Base-by-base conservation (phyloP, 2,329 filamentous ascomycete genomes). In the Dryadomyces quercus-mongolicae region DNA sequence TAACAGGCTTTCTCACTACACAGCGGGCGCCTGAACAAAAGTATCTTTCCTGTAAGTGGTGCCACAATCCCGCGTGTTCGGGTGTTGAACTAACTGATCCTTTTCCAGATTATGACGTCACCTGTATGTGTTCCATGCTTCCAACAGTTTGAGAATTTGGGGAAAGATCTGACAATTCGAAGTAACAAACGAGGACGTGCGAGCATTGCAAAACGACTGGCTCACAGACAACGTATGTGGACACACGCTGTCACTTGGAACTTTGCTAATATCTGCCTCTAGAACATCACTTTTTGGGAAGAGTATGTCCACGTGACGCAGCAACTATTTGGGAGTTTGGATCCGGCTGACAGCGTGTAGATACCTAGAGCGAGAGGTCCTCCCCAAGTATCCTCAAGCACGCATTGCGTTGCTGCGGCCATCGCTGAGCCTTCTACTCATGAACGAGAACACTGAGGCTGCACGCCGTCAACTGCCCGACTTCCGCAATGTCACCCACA, bases 281-380 rank as follows among this genome's bases (percentile, higher is more conserved):
- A 92, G 87, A 91, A 90, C 62, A 97, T 98, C 61, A 85, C 89
- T 51, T 97, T 98, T 67, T 98, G 93, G 92, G 88, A 97, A 77
- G 92, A 97, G 78, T 95, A 82, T 62, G 73, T 13, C 8, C 12
- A 2, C 18, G 3, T 7, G 15, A 20, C 15, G 6, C 49, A 42
- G 16, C 16, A 20, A 12, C 3, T 46, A 15, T 31, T 49, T 10
- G 25, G 53, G 55, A 8, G 5, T 20, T 20, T 25, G n/a, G 15
- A 16, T 18, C 5, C 20, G 20, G 34, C 44, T 48, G 34, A 49
- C 52, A 12, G 49, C 53, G 18, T 22, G 20, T 58, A 81, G 84
- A 71, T 91, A 87, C 67, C 82, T 98, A 60, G 93, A 98, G 69
- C 88, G 84, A 58, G 92, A 97, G 73, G 84, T 89, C 57, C 83